A percentile compares a stretch with the other conserved stretches of the same genome.
These are phyloP conservation scores for Xylaria sp. DNA, from an alignment of 2,329 filamentous ascomycete genomes.

Conservation along the genomic window DNA sequence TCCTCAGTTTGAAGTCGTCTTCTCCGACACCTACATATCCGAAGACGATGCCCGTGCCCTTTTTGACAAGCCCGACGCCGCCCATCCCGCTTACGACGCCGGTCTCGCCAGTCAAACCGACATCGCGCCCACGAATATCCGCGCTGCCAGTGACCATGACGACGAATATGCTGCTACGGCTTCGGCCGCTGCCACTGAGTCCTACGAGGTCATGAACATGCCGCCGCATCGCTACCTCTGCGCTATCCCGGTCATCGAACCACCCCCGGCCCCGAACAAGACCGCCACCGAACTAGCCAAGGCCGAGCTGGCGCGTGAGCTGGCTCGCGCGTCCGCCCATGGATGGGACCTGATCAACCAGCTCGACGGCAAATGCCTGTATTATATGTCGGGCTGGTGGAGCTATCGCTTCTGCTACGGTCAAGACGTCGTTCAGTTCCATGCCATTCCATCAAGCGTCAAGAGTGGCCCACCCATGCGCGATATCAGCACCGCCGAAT, in stretches of 20 bases:
- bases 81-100: constrained; percentile 45
- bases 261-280: constrained; percentile 62
- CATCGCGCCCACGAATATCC: constrained; percentile 29
- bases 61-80: constrained; percentile 55
- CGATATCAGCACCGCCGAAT: constrained; percentile 77
- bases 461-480: constrained; percentile 76
- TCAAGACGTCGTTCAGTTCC: constrained; percentile 86
- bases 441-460: constrained; percentile 72
- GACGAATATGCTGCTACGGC: constrained; percentile 42
- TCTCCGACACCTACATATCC: constrained; percentile 73
- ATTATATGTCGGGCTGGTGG: constrained; percentile 88
- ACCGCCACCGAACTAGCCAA: constrained; percentile 71
- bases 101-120: constrained; percentile 41
- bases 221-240: constrained; percentile 79
- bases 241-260: constrained; percentile 74
- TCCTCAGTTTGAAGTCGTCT: constrained; percentile 86
- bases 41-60: constrained; percentile 71
- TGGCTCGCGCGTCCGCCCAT: constrained; percentile 74
- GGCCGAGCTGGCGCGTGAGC: constrained; percentile 79
- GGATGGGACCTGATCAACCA: constrained; percentile 81
- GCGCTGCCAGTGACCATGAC: constrained; percentile 37
- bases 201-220: constrained; percentile 78
- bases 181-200: constrained; percentile 43
- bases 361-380: constrained; percentile 81
- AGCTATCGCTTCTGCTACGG: constrained; percentile 95